Conservation (phyloP, 202 grass and related monocot species). For the Brachypodium distachyon region DNA sequence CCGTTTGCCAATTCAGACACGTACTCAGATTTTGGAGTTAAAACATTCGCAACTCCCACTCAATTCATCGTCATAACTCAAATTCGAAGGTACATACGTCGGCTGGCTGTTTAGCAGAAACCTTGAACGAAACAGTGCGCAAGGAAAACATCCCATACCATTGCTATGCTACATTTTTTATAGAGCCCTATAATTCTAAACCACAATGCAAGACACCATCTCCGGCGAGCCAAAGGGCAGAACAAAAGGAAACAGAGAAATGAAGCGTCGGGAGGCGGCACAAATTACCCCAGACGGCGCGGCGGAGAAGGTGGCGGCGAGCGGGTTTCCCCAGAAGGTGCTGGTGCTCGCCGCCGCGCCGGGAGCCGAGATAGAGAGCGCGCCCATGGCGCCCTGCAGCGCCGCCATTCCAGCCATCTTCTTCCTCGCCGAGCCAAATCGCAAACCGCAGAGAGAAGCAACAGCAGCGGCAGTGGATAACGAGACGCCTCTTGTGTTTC, state of each 20-base stretch:
- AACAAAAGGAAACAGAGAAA: background rate
- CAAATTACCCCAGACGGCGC: slow-evolving; percentile 19
- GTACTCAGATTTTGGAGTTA: background rate
- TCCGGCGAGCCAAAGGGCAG: background rate
- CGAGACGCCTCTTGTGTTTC: background rate
- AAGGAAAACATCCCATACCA: background rate
- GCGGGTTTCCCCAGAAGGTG: slow-evolving; percentile 41
- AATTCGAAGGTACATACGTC: background rate
- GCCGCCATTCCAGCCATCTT: slow-evolving; percentile 56
- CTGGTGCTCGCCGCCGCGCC: slow-evolving; percentile 9
- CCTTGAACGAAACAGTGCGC: background rate
- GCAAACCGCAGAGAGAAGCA: background rate
- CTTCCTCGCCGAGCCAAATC: background rate
- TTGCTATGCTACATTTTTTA: background rate
- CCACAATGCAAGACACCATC: background rate
- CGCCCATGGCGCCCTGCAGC: slow-evolving; percentile 64
- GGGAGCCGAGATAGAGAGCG: slow-evolving; percentile 50
- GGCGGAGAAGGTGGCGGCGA: slow-evolving; percentile 15
- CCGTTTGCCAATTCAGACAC: background rate
- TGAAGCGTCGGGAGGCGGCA: background rate
- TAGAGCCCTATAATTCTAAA: background rate
- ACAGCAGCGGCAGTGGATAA: slow-evolving; percentile 7
- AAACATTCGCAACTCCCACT: background rate
- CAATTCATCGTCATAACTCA: background rate
- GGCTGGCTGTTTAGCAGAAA: background rate